Evolutionary conservation across 176 grass and related monocot species (phyloP).

Genomic region (Dendrocalamus sinicus): DNA sequence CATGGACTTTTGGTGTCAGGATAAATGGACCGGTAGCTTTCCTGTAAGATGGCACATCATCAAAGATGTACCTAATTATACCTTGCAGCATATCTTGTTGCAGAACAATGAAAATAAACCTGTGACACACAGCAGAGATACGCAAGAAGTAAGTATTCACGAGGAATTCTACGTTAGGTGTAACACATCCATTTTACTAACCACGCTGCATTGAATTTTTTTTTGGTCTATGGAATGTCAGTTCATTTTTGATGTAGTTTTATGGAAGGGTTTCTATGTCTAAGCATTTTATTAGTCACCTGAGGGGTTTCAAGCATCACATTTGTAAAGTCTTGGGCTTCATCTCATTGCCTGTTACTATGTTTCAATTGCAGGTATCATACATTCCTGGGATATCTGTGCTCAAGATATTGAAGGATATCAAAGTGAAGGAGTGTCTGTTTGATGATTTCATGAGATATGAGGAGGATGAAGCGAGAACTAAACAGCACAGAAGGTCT

Average conservation of each 20-base stretch:
- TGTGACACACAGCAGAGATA: constrained; percentile 96
- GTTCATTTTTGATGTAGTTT: not conserved
- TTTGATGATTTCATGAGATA: constrained; percentile 86
- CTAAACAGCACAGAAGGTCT: constrained; percentile 49
- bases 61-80: constrained; percentile 82
- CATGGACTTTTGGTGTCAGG: constrained; percentile 97
- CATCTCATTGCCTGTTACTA: not conserved
- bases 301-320: not conserved
- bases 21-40: constrained; percentile 96
- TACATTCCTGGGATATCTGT: constrained; percentile 60
- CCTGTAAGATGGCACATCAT: constrained; percentile 94
- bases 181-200: not conserved
- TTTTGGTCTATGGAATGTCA: not conserved
- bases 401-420: constrained; percentile 72
- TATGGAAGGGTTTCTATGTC: not conserved
- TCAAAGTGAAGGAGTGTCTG: constrained; percentile 54
- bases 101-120: constrained; percentile 96
- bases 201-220: not conserved
- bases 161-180: constrained; percentile 5
- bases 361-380: constrained; percentile 59
- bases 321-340: not conserved
- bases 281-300: not conserved
- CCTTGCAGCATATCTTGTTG: constrained; percentile 70
- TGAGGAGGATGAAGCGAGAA: constrained; percentile 63
- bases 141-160: constrained; percentile 79